These are phyloP conservation scores for Linnemannia elongata DNA, from an alignment of 192 early-diverging fungal genomes.

Conservation along the genomic window DNA sequence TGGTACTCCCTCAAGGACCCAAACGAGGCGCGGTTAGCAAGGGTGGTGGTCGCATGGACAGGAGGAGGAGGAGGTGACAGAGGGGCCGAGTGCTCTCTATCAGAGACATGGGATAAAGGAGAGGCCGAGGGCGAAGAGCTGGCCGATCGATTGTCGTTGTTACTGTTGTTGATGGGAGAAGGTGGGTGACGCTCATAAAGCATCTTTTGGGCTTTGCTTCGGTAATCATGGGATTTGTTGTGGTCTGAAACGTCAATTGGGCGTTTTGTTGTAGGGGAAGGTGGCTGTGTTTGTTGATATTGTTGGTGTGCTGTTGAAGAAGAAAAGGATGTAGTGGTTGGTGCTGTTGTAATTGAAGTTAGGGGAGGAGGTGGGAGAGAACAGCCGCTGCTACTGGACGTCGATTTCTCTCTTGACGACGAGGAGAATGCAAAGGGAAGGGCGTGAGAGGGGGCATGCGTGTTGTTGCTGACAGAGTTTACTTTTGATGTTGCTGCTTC, in stretches of 20 bases:
- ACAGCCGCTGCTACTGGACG: not conserved
- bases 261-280: conserved; percentile 11
- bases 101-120: not conserved
- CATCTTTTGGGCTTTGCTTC: conserved; percentile 28
- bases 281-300: not conserved
- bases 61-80: not conserved
- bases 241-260: conserved; percentile 7
- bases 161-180: conserved; percentile 14
- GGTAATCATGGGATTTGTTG: conserved; percentile 16
- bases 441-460: not conserved
- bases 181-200: conserved; percentile 42
- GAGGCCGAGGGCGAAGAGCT: not conserved
- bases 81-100: not conserved
- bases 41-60: not conserved
- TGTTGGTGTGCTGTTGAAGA: no score
- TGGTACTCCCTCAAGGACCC: not conserved
- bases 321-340: not conserved
- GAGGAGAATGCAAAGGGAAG: not conserved
- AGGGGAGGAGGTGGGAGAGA: not conserved
- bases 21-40: not conserved
- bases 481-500: not conserved
- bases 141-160: not conserved
- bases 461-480: not conserved
- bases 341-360: not conserved
- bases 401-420: not conserved